Base-by-base conservation (phyloP, 1,139 yeast genomes). In the Pichia sp. region DNA sequence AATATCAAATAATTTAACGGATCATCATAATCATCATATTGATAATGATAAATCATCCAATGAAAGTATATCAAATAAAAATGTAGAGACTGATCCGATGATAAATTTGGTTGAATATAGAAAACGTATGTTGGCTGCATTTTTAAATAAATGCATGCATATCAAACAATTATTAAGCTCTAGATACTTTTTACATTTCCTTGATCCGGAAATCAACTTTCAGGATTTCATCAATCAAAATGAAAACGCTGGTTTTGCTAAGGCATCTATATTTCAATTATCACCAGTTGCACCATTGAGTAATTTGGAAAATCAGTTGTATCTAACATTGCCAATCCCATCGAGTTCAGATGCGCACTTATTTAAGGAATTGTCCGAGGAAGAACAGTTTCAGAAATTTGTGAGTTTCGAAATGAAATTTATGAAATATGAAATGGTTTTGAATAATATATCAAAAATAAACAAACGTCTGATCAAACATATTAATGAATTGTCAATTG, bases 171-270 rank as follows among this genome's bases (percentile, higher is more conserved):
- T 88, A 13, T 68, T 82, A 24, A 73, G 73, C 40, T 76, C 83
- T 47, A 77, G 77, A 36, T 82, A 86, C 44, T 84, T 87, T 58
- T 76, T 80, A 37, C 80, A 84, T 61, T 90, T 90, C 61, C 67
- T 90, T 53, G 95, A 89, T 61, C 95, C 97, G 7, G 83, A 84
- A 56, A 79, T 86, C 4, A 82, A 82, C 58, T 90, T 72, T 25
- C 77, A 73, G 53, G 83, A 78, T 56, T 71, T 70, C 18, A 48
- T 63, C n/a, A 53, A 52, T 36, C 34, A 47, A 16, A 54, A 56
- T 26, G 64, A 60, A 7, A 56, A 56, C 34, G 47, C 52, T 2
- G 29, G 43, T 1, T 53, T 65, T 25, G 45, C 45, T 34, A 62
- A 61, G 34, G 53, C 59, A 6, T 62, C 66, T 4, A 55, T 60